Percentiles rank a stretch among this genome's conserved stretches.
Evolutionary conservation across 2,329 filamentous ascomycete species (phyloP).

Genomic region (Fusarium sp.): DNA sequence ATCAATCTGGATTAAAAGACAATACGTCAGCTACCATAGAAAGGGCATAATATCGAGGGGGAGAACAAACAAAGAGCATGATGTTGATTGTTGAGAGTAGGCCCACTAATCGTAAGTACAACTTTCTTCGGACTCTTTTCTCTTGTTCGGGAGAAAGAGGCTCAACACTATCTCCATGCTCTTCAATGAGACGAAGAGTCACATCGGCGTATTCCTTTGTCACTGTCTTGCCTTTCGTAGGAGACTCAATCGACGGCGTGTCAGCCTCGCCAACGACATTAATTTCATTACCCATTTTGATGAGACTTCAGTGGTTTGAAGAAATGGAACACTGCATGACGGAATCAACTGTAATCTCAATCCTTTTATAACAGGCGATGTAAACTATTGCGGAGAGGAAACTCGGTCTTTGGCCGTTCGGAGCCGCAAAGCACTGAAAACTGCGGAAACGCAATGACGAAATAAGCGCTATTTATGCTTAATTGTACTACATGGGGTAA

Average conservation of each 20-base stretch:
- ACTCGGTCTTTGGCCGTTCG: neutral
- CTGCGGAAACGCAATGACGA: neutral
- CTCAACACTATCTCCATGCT: neutral
- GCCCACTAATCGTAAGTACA: constrained; percentile 9
- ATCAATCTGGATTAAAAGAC: neutral
- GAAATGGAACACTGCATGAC: accelerated
- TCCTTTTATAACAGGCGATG: neutral
- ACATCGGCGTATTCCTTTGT: constrained; percentile 13
- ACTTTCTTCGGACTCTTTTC: constrained; percentile 5
- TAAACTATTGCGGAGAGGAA: neutral
- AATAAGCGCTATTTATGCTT: neutral
- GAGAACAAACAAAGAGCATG: constrained; percentile 3
- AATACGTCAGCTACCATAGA: neutral
- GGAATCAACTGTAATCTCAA: accelerated
- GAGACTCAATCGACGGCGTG: neutral
- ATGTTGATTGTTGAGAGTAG: constrained; percentile 7
- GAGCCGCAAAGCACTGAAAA: neutral
- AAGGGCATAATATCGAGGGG: neutral
- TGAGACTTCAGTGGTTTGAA: neutral
- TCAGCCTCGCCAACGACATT: neutral
- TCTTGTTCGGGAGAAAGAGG: constrained; percentile 3
- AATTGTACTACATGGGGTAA: neutral
- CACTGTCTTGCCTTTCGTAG: neutral
- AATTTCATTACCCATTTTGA: neutral
- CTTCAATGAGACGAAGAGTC: neutral